Conservation (phyloP, 371 early-diverging fungal genomes). For the Lichtheimia corymbifera region DNA sequence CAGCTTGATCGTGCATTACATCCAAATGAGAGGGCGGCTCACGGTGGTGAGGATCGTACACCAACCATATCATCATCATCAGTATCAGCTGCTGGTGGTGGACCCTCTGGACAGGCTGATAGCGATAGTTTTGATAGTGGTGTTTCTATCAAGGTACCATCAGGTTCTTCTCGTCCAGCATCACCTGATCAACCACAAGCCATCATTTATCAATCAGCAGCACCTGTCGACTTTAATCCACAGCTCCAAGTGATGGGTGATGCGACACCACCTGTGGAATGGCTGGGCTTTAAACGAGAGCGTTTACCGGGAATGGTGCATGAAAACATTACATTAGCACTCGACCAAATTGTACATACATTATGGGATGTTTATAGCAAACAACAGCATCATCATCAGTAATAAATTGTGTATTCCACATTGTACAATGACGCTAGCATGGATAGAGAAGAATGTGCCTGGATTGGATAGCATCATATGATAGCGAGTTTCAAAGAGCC, state of each 20-base stretch:
- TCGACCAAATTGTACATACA: conserved; percentile 37
- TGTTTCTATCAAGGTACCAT: conserved; percentile 2
- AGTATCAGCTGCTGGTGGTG: conserved; percentile 4
- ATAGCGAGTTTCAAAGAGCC: too few species aligned
- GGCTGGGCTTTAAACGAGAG: conserved; percentile 59
- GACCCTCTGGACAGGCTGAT: background rate
- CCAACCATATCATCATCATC: conserved; percentile 1
- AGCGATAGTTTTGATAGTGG: conserved; percentile 15
- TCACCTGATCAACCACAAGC: conserved; percentile 6
- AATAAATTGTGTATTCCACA: too few species aligned
- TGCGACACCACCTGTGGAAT: conserved; percentile 66
- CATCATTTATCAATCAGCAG: conserved; percentile 30
- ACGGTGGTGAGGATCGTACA: background rate
- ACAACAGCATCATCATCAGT: conserved; percentile 8
- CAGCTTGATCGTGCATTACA: conserved; percentile 37
- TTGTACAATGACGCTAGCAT: too few species aligned
- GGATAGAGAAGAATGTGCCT: too few species aligned
- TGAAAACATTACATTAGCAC: conserved; percentile 44
- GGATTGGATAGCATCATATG: too few species aligned
- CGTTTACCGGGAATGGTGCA: conserved; percentile 56
- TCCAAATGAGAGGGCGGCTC: conserved; percentile 2
- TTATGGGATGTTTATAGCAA: conserved; percentile 21
- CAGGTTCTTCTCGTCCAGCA: conserved; percentile 2
- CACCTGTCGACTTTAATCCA: conserved; percentile 51
- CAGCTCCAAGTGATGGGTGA: conserved; percentile 62